phyloP scores from a whole-genome alignment of 768 basidiomycete species.

The Lentinula edodes region DNA sequence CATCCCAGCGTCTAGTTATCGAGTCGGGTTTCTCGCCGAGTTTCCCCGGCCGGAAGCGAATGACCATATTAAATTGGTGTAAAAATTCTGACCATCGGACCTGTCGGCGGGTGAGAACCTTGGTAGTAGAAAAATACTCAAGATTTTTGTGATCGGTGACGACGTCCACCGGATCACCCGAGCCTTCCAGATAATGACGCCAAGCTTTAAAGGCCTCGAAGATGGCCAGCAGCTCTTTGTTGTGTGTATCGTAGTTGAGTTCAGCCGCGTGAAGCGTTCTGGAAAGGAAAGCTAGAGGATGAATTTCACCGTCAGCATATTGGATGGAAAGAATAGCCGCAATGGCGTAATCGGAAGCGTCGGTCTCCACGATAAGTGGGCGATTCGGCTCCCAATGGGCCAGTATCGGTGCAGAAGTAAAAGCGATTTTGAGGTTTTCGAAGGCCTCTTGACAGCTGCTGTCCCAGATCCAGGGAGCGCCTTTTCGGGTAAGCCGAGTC shows the following conservation, averaged over 20 bases:
- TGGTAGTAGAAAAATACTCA: not conserved
- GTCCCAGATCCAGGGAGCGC: too few relatives aligned
- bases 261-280: constrained; percentile 7
- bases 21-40: constrained; percentile 19
- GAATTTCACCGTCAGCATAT: constrained; percentile 36
- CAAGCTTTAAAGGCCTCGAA: not conserved
- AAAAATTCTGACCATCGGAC: not conserved
- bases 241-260: not conserved
- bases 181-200: not conserved
- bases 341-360: constrained; percentile 25
- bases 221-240: not conserved
- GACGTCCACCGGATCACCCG: not conserved
- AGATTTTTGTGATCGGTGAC: not conserved
- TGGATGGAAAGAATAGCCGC: constrained; percentile 30
- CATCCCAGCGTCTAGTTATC: constrained; percentile 19
- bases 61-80: not conserved
- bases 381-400: constrained; percentile 6
- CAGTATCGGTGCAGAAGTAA: constrained; percentile 4
- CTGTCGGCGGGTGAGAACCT: not conserved
- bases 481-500: too few relatives aligned
- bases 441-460: too few relatives aligned
- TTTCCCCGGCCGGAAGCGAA: not conserved
- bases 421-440: too few relatives aligned
- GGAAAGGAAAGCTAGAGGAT: constrained; percentile 29
- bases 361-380: constrained; percentile 20